Conservation (phyloP, 768 basidiomycete genomes). For the Rhodotorula toruloides region DNA sequence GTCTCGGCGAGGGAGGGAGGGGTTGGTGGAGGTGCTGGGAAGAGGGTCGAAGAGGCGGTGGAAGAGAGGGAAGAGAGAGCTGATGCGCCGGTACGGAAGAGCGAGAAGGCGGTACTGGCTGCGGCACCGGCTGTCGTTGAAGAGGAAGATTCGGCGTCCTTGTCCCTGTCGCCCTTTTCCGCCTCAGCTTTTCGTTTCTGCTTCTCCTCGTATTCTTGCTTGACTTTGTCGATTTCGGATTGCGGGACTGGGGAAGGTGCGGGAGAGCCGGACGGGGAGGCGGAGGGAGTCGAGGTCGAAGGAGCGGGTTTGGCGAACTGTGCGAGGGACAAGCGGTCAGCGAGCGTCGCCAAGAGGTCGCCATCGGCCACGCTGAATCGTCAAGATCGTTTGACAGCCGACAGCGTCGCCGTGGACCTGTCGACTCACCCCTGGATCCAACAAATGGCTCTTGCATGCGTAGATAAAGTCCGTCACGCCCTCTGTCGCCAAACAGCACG, state of each 20-base stretch:
- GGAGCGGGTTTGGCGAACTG: constrained; percentile 50
- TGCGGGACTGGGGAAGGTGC: constrained; percentile 26
- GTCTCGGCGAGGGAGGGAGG: constrained; percentile 3
- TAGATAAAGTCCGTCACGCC: constrained; percentile 82
- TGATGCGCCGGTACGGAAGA: constrained; percentile 18
- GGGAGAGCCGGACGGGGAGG: background rate
- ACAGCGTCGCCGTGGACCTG: too few species aligned
- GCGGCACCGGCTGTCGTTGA: background rate
- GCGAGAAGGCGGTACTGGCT: background rate
- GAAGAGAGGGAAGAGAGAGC: constrained; percentile 26
- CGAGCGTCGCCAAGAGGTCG: constrained; percentile 29
- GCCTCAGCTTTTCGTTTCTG: constrained; percentile 34
- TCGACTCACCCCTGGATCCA: constrained; percentile 73
- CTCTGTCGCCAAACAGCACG: constrained; percentile 57
- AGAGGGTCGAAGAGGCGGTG: constrained; percentile 3
- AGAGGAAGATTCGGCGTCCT: background rate
- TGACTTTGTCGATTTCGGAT: constrained; percentile 40
- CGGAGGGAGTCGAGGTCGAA: constrained; percentile 45
- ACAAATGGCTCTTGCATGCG: constrained; percentile 71
- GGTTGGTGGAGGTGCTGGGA: constrained; percentile 16
- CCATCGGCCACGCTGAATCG: too few species aligned
- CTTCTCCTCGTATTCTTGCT: constrained; percentile 46
- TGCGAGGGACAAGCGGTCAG: constrained; percentile 25
- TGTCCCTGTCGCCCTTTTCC: background rate
- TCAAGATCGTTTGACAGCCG: constrained; percentile 41